Base-by-base conservation (phyloP, 192 early-diverging fungal species). In the Podila minutissima region DNA sequence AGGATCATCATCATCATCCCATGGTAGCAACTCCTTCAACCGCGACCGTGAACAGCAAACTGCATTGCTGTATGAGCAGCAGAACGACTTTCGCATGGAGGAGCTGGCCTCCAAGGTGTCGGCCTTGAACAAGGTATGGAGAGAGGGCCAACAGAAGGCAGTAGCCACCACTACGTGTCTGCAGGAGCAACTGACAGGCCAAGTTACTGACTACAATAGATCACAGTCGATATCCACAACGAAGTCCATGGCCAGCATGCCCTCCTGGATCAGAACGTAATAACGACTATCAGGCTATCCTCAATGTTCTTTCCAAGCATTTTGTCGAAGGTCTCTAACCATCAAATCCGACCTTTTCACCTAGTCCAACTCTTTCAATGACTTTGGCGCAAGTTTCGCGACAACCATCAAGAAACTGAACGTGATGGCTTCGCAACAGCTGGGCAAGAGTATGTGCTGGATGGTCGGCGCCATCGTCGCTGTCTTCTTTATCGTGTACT, bases 11-110 rank as follows among this genome's bases (percentile, higher is more conserved):
- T 72, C 64, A 8, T 71, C 69, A 28, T 70, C 38, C 46, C 35
- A 53, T 22, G 57, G 57, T 53, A 59, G 49, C 61, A 81, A 73
- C 32, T 24, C 53, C 20, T 35, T 59, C 49, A 69, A 72, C 32
- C 26, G 26, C 15, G 31, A 61, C 13, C 59, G 77, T 53, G 77
- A 81, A 63, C 77, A 81, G 48, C 77, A 81, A 62, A 81, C 77
- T 12, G 59, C 77, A 41, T 57, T 81, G 2, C 57, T 81, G 22
- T 86, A 79, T 72, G 87, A 88, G 67, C 87, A 88, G 49, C 87
- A 88, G 38, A 88, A 88, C 59, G 87, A 88, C 67, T 66, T 85
- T 7, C 75, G 87, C 20, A 83, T 88, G 84, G 72, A 88, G 26
- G 87, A 88, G 33, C 79, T 88, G 20, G 82, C 83, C 55, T 83